Conservation (phyloP, 805 yeast genomes). For the Nakazawaea populi region DNA sequence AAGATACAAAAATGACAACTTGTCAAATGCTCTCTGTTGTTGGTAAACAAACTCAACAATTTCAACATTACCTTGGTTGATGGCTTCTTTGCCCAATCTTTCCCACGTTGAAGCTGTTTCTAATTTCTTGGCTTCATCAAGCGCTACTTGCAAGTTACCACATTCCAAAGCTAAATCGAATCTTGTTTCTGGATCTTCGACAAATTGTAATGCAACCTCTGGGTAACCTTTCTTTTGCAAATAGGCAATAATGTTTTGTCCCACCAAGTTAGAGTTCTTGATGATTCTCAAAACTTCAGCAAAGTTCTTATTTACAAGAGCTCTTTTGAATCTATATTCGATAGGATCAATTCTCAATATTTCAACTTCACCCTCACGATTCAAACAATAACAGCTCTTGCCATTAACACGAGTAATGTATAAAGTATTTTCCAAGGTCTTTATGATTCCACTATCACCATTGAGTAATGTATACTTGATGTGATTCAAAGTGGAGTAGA, state of each 20-base stretch:
- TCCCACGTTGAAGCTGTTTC: constrained; percentile 72
- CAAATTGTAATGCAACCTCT: constrained; percentile 95
- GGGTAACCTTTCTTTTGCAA: constrained; percentile 94
- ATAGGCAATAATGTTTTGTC: constrained; percentile 94
- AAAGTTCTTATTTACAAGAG: constrained; percentile 84
- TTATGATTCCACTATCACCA: constrained; percentile 93
- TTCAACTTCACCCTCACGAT: constrained; percentile 81
- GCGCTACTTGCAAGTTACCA: constrained; percentile 82
- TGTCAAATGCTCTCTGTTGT: constrained; percentile 79
- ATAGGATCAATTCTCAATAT: constrained; percentile 84
- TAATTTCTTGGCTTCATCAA: constrained; percentile 77
- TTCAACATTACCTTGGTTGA: constrained; percentile 81
- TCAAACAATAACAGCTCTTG: constrained; percentile 70
- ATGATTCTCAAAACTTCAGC: constrained; percentile 88
- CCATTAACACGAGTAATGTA: constrained; percentile 73
- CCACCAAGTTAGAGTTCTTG: constrained; percentile 84
- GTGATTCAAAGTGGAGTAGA: constrained; percentile 93
- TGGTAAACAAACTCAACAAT: constrained; percentile 86
- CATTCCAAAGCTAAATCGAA: constrained; percentile 94
- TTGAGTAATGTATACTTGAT: constrained; percentile 88
- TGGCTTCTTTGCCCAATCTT: constrained; percentile 77
- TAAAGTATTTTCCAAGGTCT: constrained; percentile 83
- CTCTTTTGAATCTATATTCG: constrained; percentile 93
- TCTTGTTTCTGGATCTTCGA: constrained; percentile 92
- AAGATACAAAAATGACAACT: constrained; percentile 82